A percentile compares a stretch with the other conserved stretches of the same genome.
phyloP scores from a whole-genome alignment of 768 basidiomycete species.

The Agaricus sinodeliciosus region DNA sequence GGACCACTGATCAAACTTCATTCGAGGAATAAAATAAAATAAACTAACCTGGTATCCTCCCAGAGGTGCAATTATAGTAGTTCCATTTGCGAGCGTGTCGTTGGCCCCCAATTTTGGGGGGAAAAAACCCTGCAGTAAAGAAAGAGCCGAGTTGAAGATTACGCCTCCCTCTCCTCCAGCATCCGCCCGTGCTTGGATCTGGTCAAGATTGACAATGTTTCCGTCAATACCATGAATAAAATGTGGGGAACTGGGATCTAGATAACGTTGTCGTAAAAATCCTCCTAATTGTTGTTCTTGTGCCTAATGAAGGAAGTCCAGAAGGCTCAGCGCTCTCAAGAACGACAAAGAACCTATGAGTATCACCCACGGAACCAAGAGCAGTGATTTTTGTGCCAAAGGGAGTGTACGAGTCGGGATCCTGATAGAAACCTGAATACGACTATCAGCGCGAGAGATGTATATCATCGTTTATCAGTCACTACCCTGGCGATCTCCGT shows the following conservation, averaged over 20 bases:
- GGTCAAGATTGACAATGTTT: slow-evolving; percentile 27
- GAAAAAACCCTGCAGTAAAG: slow-evolving; percentile 65
- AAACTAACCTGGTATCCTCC: slow-evolving; percentile 50
- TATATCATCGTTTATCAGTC: background rate
- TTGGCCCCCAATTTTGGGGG: slow-evolving; percentile 40
- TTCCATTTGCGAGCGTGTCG: slow-evolving; percentile 60
- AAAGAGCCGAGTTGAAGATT: slow-evolving; percentile 60
- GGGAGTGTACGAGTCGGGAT: slow-evolving; percentile 49
- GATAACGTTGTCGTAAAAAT: slow-evolving; percentile 44
- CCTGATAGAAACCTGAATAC: slow-evolving; percentile 54
- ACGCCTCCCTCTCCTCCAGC: slow-evolving; percentile 63
- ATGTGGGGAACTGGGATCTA: slow-evolving; percentile 45
- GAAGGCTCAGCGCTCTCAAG: background rate
- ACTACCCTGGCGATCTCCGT: slow-evolving; percentile 50
- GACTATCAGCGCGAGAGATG: background rate
- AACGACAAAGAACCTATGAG: background rate
- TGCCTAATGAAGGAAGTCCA: slow-evolving; percentile 25
- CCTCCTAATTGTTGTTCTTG: slow-evolving; percentile 55
- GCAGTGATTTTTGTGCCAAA: slow-evolving; percentile 57
- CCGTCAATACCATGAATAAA: slow-evolving; percentile 40
- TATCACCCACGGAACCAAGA: slow-evolving; percentile 49
- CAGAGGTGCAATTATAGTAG: slow-evolving; percentile 50
- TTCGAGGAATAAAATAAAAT: background rate
- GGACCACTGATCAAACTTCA: no score
- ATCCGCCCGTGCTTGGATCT: slow-evolving; percentile 51